Conservation (phyloP, 2,329 filamentous ascomycete genomes). For the Diaporthe ampelina region DNA sequence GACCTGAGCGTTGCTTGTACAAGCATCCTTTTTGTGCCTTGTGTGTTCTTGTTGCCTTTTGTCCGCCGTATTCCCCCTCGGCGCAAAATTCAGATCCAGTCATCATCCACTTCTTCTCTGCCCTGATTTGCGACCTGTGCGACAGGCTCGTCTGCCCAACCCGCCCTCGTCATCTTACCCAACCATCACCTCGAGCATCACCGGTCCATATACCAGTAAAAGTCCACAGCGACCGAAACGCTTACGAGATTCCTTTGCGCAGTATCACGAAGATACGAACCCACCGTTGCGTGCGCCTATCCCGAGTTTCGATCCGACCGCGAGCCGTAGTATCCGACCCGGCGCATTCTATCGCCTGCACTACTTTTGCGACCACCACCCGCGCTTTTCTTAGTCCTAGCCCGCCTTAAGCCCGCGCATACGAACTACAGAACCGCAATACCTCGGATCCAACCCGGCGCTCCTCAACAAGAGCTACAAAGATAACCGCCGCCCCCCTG, state of each 20-base stretch:
- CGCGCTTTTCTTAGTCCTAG: slow-evolving; percentile 16
- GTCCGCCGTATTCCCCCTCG: slow-evolving; percentile 29
- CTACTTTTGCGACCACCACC: slow-evolving; percentile 14
- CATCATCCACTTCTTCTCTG: slow-evolving; percentile 34
- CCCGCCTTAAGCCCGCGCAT: slow-evolving; percentile 20
- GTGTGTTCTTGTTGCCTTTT: slow-evolving; percentile 28
- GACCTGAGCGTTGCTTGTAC: slow-evolving; percentile 41
- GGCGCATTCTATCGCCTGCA: slow-evolving; percentile 26
- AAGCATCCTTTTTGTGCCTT: slow-evolving; percentile 41
- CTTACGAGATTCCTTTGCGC: slow-evolving; percentile 21
- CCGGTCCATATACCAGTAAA: slow-evolving; percentile 8
- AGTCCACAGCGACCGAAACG: slow-evolving; percentile 13
- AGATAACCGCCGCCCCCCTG: slow-evolving; percentile 12
- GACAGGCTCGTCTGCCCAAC: slow-evolving; percentile 17
- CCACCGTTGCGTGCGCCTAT: slow-evolving; percentile 19
- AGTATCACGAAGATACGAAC: slow-evolving; percentile 33
- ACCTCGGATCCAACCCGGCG: not conserved
- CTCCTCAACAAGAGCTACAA: slow-evolving; percentile 17
- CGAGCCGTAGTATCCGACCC: slow-evolving; percentile 26
- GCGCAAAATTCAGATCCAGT: slow-evolving; percentile 34
- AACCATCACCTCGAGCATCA: slow-evolving; percentile 9
- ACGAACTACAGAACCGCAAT: not conserved
- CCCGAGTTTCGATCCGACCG: slow-evolving; percentile 35
- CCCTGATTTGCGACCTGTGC: slow-evolving; percentile 35
- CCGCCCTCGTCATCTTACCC: slow-evolving; percentile 24